Percentiles rank a stretch among this genome's conserved stretches.
Evolutionary conservation across 1,284 basidiomycete species (phyloP).

Genomic region (Coriolopsis trogii): DNA sequence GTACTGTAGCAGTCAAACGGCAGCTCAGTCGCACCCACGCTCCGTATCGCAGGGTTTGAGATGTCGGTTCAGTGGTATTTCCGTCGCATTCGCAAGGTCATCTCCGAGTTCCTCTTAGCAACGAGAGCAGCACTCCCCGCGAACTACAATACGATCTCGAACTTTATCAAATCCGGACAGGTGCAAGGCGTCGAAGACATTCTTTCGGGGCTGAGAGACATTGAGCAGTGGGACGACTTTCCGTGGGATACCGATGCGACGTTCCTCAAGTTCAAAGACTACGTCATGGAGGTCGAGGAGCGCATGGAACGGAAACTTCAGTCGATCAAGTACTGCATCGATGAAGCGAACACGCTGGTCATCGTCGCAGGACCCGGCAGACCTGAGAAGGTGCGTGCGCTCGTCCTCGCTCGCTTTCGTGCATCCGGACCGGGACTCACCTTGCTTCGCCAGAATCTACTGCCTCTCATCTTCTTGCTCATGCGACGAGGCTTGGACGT

Average conservation of each 20-base stretch:
- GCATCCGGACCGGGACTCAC: neutral
- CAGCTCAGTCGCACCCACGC: neutral
- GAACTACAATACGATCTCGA: neutral
- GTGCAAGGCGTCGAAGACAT: neutral
- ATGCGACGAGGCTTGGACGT: constrained; percentile 6
- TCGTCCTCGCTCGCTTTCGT: neutral
- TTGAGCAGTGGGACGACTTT: neutral
- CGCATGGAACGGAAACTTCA: constrained; percentile 21
- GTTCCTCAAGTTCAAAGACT: constrained; percentile 23
- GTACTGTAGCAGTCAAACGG: constrained; percentile 1
- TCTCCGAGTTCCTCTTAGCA: neutral
- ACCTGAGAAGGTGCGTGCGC: constrained; percentile 25
- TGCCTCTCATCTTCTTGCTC: constrained; percentile 17
- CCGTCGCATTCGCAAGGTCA: constrained; percentile 14
- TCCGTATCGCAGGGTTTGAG: constrained; percentile 12
- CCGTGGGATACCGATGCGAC: constrained; percentile 1
- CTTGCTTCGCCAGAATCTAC: constrained; percentile 2
- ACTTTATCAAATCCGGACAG: neutral
- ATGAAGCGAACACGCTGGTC: constrained; percentile 25
- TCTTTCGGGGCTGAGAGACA: constrained; percentile 2
- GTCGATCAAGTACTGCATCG: constrained; percentile 25
- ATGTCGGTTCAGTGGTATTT: constrained; percentile 18
- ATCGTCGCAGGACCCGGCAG: constrained; percentile 22
- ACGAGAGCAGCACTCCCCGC: neutral
- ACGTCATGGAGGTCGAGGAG: constrained; percentile 24